Evolutionary conservation across 1,284 basidiomycete species (phyloP), one percentile per base, ranked within the genome.

Genomic region (Cutaneotrichosporon daszewskae): DNA sequence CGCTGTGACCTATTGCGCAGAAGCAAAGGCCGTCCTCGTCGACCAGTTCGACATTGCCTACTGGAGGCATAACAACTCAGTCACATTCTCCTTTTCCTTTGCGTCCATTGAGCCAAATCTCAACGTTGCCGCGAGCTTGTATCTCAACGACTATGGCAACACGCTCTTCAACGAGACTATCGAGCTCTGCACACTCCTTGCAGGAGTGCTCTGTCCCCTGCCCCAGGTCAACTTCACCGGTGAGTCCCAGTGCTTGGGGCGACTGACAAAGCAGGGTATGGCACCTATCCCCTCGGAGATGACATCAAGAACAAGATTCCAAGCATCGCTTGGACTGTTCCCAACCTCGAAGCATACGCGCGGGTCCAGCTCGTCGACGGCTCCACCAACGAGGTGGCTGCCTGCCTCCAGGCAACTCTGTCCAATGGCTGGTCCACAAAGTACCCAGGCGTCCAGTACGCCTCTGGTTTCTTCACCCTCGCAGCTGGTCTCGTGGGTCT

Each of bases 391-490:
- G 69, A 80, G 5, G 75, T 87, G 47, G 86, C 84, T 34, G 88
- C 89, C 1, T 98, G 92, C 58, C 77, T 97, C 4, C 89, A 94
- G 67, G 81, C 89, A 8, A 94, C 90, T 1, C 74, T 97, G 4
- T 83, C 86, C 17, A 98, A 97, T 63, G 91, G 92, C 10, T 84
- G 83, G 79, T 87, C 88, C 1, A 79, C 82, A 0, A 79, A 80
- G 47, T 85, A 87, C 66, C 64, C 72, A 4, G 80, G 78, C 3
- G 90, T 89, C 12, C 77, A 81, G 58, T 94, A 87, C 85, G 76
- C 78, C 0, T 83, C 84, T 5, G 85, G 79, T 19, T 81, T 76
- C 18, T 68, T 94, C 40, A 79, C 82, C 3, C 65, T 92, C 28
- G 75, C 82, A 5, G 79, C 84, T 1, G 73, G 87, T 32, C 59